These are phyloP conservation scores for Alternaria rosae DNA, from an alignment of 2,329 filamentous ascomycete species.

Conservation along the genomic window DNA sequence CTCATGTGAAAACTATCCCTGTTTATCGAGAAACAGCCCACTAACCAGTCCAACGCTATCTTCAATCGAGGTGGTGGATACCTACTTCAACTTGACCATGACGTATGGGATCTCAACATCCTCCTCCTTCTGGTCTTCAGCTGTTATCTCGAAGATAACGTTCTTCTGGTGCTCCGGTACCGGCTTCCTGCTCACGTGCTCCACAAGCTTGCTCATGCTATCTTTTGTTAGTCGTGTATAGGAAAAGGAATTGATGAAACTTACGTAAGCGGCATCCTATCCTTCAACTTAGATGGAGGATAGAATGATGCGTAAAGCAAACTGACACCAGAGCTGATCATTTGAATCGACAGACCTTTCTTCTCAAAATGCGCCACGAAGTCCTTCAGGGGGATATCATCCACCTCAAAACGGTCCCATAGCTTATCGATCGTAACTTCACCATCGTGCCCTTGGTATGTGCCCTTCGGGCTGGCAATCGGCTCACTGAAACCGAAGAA, in stretches of 20 bases:
- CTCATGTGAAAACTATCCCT: neutral
- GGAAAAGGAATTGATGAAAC: slow-evolving; percentile 40
- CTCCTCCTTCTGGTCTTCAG: slow-evolving; percentile 85
- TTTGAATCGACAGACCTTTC: slow-evolving; percentile 80
- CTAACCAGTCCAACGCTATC: neutral
- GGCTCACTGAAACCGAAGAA: slow-evolving; percentile 99
- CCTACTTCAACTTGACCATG: slow-evolving; percentile 75
- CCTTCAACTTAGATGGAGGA: slow-evolving; percentile 80
- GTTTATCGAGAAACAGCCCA: neutral
- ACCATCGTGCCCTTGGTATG: slow-evolving; percentile 79
- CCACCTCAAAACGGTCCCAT: slow-evolving; percentile 95
- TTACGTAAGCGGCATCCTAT: slow-evolving; percentile 75
- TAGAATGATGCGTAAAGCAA: slow-evolving; percentile 95
- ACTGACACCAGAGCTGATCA: slow-evolving; percentile 98
- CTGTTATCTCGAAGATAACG: slow-evolving; percentile 92
- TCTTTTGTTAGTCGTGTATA: slow-evolving; percentile 29
- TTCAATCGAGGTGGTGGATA: neutral
- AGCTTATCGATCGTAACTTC: slow-evolving; percentile 90
- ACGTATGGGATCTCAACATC: slow-evolving; percentile 98
- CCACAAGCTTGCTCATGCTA: slow-evolving; percentile 87
- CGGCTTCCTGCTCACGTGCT: slow-evolving; percentile 88
- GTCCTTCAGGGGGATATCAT: slow-evolving; percentile 83
- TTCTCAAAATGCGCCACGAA: slow-evolving; percentile 83
- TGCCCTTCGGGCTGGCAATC: slow-evolving; percentile 90
- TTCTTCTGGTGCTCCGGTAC: slow-evolving; percentile 93